These are phyloP conservation scores for Phytophthora uliginosa DNA, from an alignment of 352 stramenopile genomes.

Conservation along the genomic window DNA sequence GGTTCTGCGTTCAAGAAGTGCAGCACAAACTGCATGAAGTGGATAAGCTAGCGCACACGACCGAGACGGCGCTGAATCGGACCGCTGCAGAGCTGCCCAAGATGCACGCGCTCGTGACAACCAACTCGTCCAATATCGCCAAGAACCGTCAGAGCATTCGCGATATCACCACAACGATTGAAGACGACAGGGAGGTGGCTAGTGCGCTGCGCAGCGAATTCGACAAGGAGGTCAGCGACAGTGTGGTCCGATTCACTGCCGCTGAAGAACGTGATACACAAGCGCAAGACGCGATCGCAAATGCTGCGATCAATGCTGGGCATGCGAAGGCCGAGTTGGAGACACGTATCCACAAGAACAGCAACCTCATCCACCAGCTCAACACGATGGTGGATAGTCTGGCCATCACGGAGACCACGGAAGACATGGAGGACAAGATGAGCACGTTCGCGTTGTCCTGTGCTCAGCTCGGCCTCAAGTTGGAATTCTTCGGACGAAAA, in stretches of 20 bases:
- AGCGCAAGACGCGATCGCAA: conserved; percentile 41
- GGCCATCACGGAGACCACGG: conserved; percentile 62
- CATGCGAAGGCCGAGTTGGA: conserved; percentile 49
- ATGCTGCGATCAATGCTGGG: conserved; percentile 32
- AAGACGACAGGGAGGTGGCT: conserved; percentile 42
- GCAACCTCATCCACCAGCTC: conserved; percentile 75
- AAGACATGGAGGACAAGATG: conserved; percentile 73
- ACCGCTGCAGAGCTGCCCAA: conserved; percentile 65
- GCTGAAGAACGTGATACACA: conserved; percentile 37
- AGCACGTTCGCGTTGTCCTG: conserved; percentile 53
- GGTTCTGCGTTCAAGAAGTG: conserved; percentile 54
- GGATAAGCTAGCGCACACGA: conserved; percentile 48
- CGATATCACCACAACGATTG: conserved; percentile 41
- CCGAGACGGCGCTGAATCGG: conserved; percentile 49
- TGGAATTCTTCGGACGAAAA: conserved; percentile 62
- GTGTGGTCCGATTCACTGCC: conserved; percentile 32
- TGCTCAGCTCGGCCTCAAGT: conserved; percentile 60
- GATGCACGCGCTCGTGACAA: conserved; percentile 49
- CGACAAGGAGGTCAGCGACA: conserved; percentile 45
- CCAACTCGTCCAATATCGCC: conserved; percentile 50
- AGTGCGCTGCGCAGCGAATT: conserved; percentile 34
- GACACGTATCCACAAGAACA: conserved; percentile 54
- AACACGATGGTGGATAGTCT: conserved; percentile 74
- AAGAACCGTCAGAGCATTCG: conserved; percentile 54
- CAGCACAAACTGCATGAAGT: conserved; percentile 64